A percentile compares a stretch with the other conserved stretches of the same genome.
These are phyloP conservation scores for Hyphopichia khmerensis DNA, from an alignment of 1,139 yeast genomes.

Conservation along the genomic window DNA sequence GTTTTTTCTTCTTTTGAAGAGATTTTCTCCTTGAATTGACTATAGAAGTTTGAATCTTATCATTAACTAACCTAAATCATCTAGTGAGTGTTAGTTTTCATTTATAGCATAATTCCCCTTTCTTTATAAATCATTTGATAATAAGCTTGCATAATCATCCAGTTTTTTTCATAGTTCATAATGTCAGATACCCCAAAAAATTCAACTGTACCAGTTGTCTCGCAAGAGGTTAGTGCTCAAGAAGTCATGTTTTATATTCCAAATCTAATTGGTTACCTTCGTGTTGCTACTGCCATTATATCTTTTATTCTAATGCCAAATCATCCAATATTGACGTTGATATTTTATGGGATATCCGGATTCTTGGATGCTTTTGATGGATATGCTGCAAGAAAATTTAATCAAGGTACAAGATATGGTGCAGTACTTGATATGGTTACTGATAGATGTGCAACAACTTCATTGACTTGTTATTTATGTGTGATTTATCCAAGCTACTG, in stretches of 20 bases:
- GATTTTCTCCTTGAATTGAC: too few relatives aligned
- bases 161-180: not conserved
- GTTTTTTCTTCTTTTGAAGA: too few relatives aligned
- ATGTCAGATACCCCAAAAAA: slow-evolving; percentile 1
- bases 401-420: slow-evolving; percentile 91
- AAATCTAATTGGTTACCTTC: slow-evolving; percentile 82
- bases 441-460: slow-evolving; percentile 94
- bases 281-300: slow-evolving; percentile 77
- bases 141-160: too few relatives aligned
- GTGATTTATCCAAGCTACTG: slow-evolving; percentile 69
- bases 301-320: slow-evolving; percentile 80
- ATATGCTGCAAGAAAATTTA: slow-evolving; percentile 83
- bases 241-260: slow-evolving; percentile 81
- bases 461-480: slow-evolving; percentile 81
- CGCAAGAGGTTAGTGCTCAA: slow-evolving; percentile 25
- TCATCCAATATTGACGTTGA: slow-evolving; percentile 77
- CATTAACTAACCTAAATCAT: too few relatives aligned
- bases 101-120: too few relatives aligned
- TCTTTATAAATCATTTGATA: too few relatives aligned
- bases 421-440: slow-evolving; percentile 99
- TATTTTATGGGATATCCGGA: slow-evolving; percentile 83
- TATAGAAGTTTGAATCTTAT: too few relatives aligned
- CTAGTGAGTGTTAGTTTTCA: too few relatives aligned
- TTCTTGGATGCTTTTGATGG: slow-evolving; percentile 96
- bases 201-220: not conserved